Evolutionary conservation across 192 early-diverging fungal species (phyloP).

Genomic region (Phlyctochytrium arcticum): DNA sequence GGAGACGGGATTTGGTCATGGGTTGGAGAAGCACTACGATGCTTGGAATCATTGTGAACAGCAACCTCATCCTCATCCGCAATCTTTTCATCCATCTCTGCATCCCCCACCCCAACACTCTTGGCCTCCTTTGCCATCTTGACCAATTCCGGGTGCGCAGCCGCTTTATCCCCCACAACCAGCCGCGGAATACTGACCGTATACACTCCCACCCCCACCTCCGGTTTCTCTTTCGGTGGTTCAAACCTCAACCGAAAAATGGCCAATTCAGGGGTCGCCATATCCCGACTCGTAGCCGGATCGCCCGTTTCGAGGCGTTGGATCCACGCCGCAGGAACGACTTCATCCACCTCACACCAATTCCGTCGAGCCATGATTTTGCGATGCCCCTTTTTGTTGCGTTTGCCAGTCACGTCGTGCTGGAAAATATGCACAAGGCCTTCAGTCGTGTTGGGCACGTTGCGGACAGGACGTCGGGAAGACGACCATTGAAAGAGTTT

Average conservation of each 20-base stretch:
- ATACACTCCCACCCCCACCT: background rate
- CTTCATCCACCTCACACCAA: conserved; percentile 18
- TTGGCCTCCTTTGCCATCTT: background rate
- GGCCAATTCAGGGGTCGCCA: background rate
- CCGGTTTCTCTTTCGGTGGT: background rate
- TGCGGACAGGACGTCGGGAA: background rate
- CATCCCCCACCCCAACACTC: background rate
- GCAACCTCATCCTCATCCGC: background rate
- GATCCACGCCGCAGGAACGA: background rate
- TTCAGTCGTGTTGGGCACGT: conserved; percentile 10
- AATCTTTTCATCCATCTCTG: conserved; percentile 7
- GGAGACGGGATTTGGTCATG: no score
- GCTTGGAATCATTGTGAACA: background rate
- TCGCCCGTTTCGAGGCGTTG: background rate
- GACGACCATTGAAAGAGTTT: conserved; percentile 17
- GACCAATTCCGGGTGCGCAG: background rate
- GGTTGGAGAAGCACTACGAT: no score
- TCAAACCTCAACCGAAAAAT: conserved; percentile 8
- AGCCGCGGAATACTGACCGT: conserved; percentile 7
- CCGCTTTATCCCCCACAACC: background rate
- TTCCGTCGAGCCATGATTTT: conserved; percentile 17
- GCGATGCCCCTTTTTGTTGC: conserved; percentile 8
- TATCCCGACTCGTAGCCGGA: background rate
- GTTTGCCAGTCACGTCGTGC: conserved; percentile 15
- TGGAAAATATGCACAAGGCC: conserved; percentile 10